Conservation (phyloP, 75 land plant genomes). For the Pinus albicaulis region DNA sequence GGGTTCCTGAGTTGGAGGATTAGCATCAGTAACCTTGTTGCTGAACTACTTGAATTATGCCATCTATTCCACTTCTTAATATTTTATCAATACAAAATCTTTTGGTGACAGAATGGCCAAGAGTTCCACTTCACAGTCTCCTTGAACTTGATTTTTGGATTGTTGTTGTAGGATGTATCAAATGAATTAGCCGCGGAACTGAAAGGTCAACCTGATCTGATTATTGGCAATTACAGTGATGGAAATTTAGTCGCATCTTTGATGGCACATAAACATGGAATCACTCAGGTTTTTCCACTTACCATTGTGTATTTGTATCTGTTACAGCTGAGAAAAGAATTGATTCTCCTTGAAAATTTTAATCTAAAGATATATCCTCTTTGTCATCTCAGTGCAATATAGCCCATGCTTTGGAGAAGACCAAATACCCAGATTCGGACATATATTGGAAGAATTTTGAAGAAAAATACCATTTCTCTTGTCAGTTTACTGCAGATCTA, state of each 20-base stretch:
- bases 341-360: too few relatives aligned
- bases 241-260: conserved; percentile 79
- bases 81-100: too few relatives aligned
- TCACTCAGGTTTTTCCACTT: conserved; percentile 53
- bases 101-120: too few relatives aligned
- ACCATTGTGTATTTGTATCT: too few relatives aligned
- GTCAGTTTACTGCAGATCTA: conserved; percentile 79
- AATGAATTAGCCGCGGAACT: conserved; percentile 59
- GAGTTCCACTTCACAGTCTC: too few relatives aligned
- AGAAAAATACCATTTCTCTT: conserved; percentile 74
- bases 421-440: conserved; percentile 81
- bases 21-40: too few relatives aligned
- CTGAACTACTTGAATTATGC: too few relatives aligned
- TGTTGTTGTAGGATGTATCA: conserved; percentile 41
- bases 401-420: conserved; percentile 83
- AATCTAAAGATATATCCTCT: not conserved
- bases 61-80: too few relatives aligned
- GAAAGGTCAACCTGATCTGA: conserved; percentile 58
- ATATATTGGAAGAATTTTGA: conserved; percentile 72
- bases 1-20: too few relatives aligned
- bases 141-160: too few relatives aligned
- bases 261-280: conserved; percentile 46
- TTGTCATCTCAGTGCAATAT: conserved; percentile 50
- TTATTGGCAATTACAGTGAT: conserved; percentile 81
- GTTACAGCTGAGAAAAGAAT: too few relatives aligned